phyloP scores from a whole-genome alignment of 2,329 filamentous ascomycete species.

The Aspergillus ibericus region DNA sequence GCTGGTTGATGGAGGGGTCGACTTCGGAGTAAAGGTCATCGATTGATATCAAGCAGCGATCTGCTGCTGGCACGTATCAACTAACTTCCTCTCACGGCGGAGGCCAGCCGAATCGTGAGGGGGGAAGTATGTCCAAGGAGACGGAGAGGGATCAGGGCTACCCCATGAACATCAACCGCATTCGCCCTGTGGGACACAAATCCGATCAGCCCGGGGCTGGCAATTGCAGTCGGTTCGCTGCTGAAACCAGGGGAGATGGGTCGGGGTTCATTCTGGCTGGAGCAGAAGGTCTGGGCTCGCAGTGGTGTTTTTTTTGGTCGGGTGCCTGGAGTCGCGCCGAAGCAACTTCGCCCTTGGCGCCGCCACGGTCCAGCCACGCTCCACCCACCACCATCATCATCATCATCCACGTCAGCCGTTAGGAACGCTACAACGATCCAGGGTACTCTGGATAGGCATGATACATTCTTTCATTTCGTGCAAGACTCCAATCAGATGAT shows the following conservation, averaged over 20 bases:
- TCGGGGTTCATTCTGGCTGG: neutral
- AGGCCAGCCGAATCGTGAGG: slow-evolving; percentile 15
- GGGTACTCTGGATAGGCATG: too few species aligned
- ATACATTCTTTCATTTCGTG: neutral
- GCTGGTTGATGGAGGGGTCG: neutral
- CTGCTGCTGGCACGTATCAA: neutral
- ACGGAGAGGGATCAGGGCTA: slow-evolving; percentile 1
- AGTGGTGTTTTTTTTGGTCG: neutral
- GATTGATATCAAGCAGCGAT: neutral
- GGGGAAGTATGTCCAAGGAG: neutral
- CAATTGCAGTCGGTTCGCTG: neutral
- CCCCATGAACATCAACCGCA: neutral
- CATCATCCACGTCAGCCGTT: neutral
- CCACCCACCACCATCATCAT: too few species aligned
- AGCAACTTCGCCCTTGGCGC: neutral
- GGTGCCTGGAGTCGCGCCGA: neutral
- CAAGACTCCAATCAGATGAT: neutral
- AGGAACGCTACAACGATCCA: too few species aligned
- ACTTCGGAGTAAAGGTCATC: neutral
- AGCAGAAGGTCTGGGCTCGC: neutral
- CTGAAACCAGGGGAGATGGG: neutral
- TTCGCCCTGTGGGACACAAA: neutral
- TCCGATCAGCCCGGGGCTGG: neutral
- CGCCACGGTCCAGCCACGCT: neutral
- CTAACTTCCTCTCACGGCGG: slow-evolving; percentile 12